These are phyloP conservation scores for Fusarium virguliforme DNA, from an alignment of 2,329 filamentous ascomycete genomes.

Conservation along the genomic window DNA sequence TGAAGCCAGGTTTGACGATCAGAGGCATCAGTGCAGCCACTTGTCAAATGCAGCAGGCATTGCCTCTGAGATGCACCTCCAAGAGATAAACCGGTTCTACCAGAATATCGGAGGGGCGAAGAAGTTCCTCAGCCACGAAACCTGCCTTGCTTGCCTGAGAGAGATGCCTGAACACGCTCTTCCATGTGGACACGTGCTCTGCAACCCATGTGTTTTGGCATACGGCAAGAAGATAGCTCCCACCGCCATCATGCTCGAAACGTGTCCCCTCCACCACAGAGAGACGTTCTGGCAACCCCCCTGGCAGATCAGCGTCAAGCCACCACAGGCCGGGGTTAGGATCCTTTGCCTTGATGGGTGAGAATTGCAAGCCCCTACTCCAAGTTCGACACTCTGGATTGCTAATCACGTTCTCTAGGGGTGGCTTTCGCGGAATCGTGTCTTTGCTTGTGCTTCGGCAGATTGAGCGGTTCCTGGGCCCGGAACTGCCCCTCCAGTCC, in stretches of 20 bases:
- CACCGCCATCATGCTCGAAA: conserved; percentile 8
- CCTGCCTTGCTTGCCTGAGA: conserved; percentile 22
- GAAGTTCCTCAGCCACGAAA: conserved; percentile 16
- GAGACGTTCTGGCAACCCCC: conserved; percentile 10
- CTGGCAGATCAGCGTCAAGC: conserved; percentile 15
- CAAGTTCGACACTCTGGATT: too few relatives aligned
- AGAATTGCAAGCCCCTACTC: neutral
- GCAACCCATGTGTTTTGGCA: conserved; percentile 17
- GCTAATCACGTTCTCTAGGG: neutral
- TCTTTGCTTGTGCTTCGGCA: conserved; percentile 16
- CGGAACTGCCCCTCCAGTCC: conserved; percentile 7
- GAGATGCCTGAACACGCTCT: conserved; percentile 23
- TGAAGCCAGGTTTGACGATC: conserved; percentile 3
- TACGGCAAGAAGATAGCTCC: conserved; percentile 8
- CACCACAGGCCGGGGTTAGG: conserved; percentile 19
- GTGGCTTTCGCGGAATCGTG: conserved; percentile 16
- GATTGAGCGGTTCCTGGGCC: conserved; percentile 15
- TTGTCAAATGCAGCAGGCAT: neutral
- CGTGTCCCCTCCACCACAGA: conserved; percentile 14
- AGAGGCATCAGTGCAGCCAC: neutral
- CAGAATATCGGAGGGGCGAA: neutral
- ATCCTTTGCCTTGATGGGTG: conserved; percentile 24
- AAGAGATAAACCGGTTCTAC: conserved; percentile 13
- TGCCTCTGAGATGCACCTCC: conserved; percentile 12
- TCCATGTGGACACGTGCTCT: conserved; percentile 21